Evolutionary conservation across 108 stramenopile species (phyloP).

Genomic region (Cyclotella distinguenda): DNA sequence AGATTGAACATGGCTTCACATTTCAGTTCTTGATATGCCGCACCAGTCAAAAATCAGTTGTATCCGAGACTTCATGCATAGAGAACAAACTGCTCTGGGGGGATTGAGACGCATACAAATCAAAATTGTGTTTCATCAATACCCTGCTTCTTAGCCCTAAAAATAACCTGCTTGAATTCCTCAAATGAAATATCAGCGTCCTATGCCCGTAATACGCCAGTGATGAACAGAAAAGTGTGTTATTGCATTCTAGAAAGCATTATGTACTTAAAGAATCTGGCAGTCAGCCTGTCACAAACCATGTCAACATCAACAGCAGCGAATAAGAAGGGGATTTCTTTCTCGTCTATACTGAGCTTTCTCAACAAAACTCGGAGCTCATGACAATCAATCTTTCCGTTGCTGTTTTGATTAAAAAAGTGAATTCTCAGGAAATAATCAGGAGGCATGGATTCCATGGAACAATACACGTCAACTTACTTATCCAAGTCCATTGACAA

Average conservation of each 20-base stretch:
- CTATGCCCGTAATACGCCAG: neutral
- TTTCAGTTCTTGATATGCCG: no score
- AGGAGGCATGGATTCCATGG: no score
- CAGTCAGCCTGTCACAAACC: neutral
- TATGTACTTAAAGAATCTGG: neutral
- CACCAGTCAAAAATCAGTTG: no score
- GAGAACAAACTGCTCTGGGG: no score
- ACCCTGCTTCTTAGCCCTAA: neutral
- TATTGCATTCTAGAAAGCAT: neutral
- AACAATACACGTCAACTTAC: no score
- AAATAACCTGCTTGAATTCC: conserved; percentile 10
- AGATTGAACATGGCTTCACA: no score
- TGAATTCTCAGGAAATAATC: no score
- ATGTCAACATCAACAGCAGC: conserved; percentile 22
- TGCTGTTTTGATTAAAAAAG: no score
- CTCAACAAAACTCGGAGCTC: conserved; percentile 18
- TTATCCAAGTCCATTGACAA: conserved; percentile 15
- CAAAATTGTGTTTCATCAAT: no score
- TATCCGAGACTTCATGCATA: no score
- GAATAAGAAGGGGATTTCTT: conserved; percentile 10
- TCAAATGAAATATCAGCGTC: conserved; percentile 16
- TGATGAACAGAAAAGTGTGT: neutral
- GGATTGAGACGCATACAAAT: no score
- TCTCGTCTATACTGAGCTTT: conserved; percentile 14
- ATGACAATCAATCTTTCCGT: conserved; percentile 21